Base-by-base conservation (phyloP, 768 basidiomycete species). In the Candolleomyces aberdarensis region DNA sequence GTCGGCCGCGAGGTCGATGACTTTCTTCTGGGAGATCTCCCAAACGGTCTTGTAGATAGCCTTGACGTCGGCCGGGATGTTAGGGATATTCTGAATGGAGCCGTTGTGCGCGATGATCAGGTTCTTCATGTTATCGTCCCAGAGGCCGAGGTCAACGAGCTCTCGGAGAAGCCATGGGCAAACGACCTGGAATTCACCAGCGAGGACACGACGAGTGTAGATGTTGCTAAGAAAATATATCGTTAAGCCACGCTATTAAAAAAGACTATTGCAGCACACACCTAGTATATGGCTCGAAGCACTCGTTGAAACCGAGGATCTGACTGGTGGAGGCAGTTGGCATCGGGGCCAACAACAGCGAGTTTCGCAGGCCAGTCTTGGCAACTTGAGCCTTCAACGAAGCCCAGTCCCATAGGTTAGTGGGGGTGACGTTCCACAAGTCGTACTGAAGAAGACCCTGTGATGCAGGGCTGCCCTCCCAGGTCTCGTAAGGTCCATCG, bases 11-110 rank as follows among this genome's bases (percentile, higher is more conserved):
- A 99, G 83, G 78, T 99, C 97, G 61, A 99, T 88, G 64, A 99
- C 87, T 72, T 93, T 95, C 91, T 98, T 98, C 80, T 98, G 96
- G 49, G 86, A 89, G 74, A 99, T 96, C 79, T 99, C 96, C 96
- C 96, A 99, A 53, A 98, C 96, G n/a, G 96, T 99, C 81, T 98
- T 98, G 86, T 99, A 99, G 78, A 99, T 95, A 0, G 92, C 91
- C 77, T 97, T 98, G 76, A 96, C 82, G 65, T 97, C 86, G 60
- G 87, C 88, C 1, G 96, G 96, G 65, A 98, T 94, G 51, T 70
- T 84, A 29, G 92, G 88, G 65, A 98, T 94, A 71, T 86, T 92
- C 72, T 96, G 94, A 29, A 92, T 74, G 6, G 89, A 91, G 29
- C 91, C 96, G 69, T 94, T 91, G 76, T 96, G 91, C 14, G 97